phyloP scores from a whole-genome alignment of 2,329 filamentous ascomycete species.

The Penicillium corylophilum region DNA sequence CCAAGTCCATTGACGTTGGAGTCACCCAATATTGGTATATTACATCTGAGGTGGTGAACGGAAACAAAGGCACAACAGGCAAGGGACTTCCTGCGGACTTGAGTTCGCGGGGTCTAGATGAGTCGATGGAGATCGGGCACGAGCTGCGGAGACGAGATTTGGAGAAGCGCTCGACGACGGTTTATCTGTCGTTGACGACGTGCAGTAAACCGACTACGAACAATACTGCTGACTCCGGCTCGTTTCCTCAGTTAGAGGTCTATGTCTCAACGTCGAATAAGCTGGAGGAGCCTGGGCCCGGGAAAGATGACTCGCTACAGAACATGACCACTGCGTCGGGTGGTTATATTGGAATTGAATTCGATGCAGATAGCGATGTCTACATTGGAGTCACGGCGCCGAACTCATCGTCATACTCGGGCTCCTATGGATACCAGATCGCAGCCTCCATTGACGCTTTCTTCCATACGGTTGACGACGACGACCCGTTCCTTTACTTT shows the following conservation, averaged over 20 bases:
- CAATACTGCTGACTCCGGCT: conserved; percentile 38
- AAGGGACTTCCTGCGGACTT: conserved; percentile 33
- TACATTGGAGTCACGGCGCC: conserved; percentile 76
- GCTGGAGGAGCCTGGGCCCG: conserved; percentile 67
- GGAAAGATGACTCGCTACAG: conserved; percentile 43
- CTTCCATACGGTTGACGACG: conserved; percentile 63
- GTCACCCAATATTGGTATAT: conserved; percentile 65
- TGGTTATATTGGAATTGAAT: conserved; percentile 66
- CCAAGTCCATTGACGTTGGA: conserved; percentile 63
- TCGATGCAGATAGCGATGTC: conserved; percentile 64
- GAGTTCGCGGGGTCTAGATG: conserved; percentile 24
- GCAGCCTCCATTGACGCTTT: conserved; percentile 76
- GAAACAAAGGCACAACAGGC: conserved; percentile 38
- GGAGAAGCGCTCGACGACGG: conserved; percentile 43
- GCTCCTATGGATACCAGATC: conserved; percentile 75
- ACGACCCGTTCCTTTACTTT: conserved; percentile 64
- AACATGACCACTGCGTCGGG: conserved; percentile 56
- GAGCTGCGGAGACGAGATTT: conserved; percentile 21
- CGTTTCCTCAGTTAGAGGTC: conserved; percentile 71
- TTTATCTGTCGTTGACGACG: conserved; percentile 84
- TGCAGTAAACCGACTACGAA: conserved; percentile 71
- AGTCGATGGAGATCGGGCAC: conserved; percentile 2
- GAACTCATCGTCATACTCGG: conserved; percentile 60
- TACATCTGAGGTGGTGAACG: conserved; percentile 55
- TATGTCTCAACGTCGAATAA: conserved; percentile 68